Percentiles rank a stretch among this genome's conserved stretches.
Evolutionary conservation across 352 stramenopile species (phyloP).

Genomic region (Phytophthora brassicae): DNA sequence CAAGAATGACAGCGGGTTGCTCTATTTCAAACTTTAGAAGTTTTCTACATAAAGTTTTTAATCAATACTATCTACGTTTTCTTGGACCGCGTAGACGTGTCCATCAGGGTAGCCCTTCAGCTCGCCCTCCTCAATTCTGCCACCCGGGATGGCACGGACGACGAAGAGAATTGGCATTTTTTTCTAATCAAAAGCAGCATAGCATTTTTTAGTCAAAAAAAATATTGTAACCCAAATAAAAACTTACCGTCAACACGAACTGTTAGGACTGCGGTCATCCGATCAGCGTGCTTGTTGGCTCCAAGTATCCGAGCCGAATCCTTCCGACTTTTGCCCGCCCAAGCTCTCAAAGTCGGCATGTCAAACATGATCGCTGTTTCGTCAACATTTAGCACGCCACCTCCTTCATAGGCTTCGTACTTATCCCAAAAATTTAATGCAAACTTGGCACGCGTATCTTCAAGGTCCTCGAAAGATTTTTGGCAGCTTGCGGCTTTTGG

Average conservation of each 20-base stretch:
- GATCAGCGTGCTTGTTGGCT: not conserved
- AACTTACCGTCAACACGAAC: not conserved
- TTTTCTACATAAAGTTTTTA: slow-evolving; percentile 6
- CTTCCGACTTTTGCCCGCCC: not conserved
- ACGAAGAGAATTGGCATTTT: not conserved
- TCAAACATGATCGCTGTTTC: too few species aligned
- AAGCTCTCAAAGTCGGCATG: not conserved
- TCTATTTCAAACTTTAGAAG: slow-evolving; percentile 17
- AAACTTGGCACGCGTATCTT: too few species aligned
- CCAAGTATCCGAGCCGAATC: not conserved
- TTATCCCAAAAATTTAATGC: not conserved
- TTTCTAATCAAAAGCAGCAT: not conserved
- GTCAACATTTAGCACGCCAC: too few species aligned
- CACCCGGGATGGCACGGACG: too few species aligned
- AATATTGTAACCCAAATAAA: too few species aligned
- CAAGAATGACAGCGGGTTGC: slow-evolving; percentile 16
- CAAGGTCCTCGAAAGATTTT: too few species aligned
- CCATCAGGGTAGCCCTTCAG: too few species aligned
- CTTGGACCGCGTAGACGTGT: too few species aligned
- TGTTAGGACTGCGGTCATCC: too few species aligned
- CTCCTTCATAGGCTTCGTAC: not conserved
- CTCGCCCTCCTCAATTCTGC: too few species aligned
- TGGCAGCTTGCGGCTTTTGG: too few species aligned
- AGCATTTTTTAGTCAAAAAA: not conserved
- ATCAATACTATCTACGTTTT: too few species aligned